A percentile compares a stretch with the other conserved stretches of the same genome.
These are phyloP conservation scores for Agrostemma githago DNA, from an alignment of 148 eudicot species.

Conservation along the genomic window DNA sequence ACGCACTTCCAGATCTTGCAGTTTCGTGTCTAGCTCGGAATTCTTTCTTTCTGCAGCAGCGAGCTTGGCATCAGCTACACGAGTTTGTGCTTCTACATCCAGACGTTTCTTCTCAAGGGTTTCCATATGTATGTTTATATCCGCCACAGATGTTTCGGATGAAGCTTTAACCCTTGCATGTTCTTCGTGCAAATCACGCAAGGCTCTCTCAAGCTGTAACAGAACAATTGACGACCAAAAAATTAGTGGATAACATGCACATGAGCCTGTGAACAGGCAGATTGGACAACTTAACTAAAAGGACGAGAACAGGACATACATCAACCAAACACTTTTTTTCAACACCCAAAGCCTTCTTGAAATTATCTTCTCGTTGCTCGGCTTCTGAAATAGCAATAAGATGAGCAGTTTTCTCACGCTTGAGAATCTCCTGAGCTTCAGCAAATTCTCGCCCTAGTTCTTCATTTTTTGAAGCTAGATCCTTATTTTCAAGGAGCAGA, in stretches of 20 bases:
- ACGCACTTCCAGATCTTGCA: slow-evolving; percentile 70
- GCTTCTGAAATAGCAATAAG: slow-evolving; percentile 63
- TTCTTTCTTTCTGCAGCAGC: slow-evolving; percentile 65
- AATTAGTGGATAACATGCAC: slow-evolving; percentile 8
- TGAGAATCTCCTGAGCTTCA: slow-evolving; percentile 59
- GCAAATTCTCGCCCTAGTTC: slow-evolving; percentile 52
- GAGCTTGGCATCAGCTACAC: slow-evolving; percentile 56
- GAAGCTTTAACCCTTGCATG: slow-evolving; percentile 44
- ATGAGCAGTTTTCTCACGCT: slow-evolving; percentile 77
- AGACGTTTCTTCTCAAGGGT: slow-evolving; percentile 46
- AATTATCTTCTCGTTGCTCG: slow-evolving; percentile 68
- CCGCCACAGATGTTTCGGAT: slow-evolving; percentile 43
- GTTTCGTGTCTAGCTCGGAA: slow-evolving; percentile 63
- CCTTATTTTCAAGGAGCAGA: slow-evolving; percentile 68
- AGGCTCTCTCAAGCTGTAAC: slow-evolving; percentile 79
- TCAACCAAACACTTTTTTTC: slow-evolving; percentile 63
- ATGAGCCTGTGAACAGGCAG: background rate
- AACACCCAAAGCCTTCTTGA: slow-evolving; percentile 54
- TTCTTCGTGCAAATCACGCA: slow-evolving; percentile 52
- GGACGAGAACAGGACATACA: slow-evolving; percentile 35
- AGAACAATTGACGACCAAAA: background rate
- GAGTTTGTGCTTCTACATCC: slow-evolving; percentile 57
- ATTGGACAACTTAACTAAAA: background rate
- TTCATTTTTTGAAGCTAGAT: slow-evolving; percentile 48
- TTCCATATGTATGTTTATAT: slow-evolving; percentile 53